Evolutionary conservation across 768 basidiomycete species (phyloP), one percentile per base, ranked within the genome.

Genomic region (Gelatoporia subvermispora): DNA sequence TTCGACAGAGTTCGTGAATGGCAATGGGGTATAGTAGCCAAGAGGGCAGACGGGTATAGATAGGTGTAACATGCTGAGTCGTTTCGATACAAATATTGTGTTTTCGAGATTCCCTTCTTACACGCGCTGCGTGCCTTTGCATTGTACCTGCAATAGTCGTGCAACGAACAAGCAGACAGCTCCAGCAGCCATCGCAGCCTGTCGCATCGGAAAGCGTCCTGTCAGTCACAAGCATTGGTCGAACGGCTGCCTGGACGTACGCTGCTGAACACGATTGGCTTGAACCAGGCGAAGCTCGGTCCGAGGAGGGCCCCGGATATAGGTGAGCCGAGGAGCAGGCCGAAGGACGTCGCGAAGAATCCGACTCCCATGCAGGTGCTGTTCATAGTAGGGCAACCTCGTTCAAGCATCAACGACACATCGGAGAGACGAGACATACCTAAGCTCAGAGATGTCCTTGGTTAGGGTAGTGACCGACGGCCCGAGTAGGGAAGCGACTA

Each of bases 301-400:
- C 45, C 50, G 11, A 60, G 44, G 11, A 62, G 48, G 11, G 52
- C 52, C 15, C 65, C 65, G 20, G 37, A 39, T 36, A 65, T 65
- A 3, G 65, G 64, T 7, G 53, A 54, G 15, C 63, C 63, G 2
- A 49, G 56, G 15, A 65, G 52, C 3, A 51, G 25, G 10, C 50
- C 53, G 28, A 63, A 50, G 3, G 43, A 41, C 23, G 42, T 24
- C 41, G 64, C 11, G 41, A 47, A 46, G 31, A 52, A 62, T 0
- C 51, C 54, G 36, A 63, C 18, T 21, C 64, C 65, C 23, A 62
- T 51, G 3, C 62, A 54, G 20, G 57, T 39, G 2, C 64, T 62
- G 24, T 18, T 24, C 13, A 13, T 23, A 24, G 31, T 9, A n/a
- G 20, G 1, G 21, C n/a, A 16, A 24, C 17, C 41, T 1, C 10